Evolutionary conservation across 2,329 filamentous ascomycete genomes (phyloP).

Genomic region (Trichoderma polysporum): DNA sequence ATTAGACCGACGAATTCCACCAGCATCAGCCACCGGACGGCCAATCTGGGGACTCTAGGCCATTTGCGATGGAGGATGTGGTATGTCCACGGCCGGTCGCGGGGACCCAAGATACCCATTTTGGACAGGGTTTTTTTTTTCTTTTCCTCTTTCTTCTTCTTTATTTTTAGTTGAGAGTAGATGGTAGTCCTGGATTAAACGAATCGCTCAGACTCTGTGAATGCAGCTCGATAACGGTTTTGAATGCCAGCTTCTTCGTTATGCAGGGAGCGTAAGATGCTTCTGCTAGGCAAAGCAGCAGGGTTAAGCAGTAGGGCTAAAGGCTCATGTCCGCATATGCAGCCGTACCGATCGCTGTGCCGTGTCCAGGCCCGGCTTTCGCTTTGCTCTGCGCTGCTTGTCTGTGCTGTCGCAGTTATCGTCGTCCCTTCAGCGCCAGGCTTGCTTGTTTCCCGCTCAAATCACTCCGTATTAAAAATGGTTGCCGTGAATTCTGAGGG

Average conservation of each 20-base stretch:
- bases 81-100: slow-evolving; percentile 37
- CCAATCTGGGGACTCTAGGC: slow-evolving; percentile 51
- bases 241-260: neutral
- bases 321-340: slow-evolving; percentile 11
- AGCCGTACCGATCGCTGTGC: neutral
- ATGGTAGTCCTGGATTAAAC: neutral
- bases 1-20: slow-evolving; percentile 66
- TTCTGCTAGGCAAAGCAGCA: neutral
- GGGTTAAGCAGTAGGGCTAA: neutral
- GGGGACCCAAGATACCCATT: slow-evolving; percentile 7
- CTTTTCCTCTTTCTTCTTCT: neutral
- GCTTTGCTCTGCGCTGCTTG: neutral
- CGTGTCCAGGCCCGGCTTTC: neutral
- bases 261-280: slow-evolving; percentile 4
- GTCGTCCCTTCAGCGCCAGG: neutral
- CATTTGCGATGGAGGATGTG: slow-evolving; percentile 59
- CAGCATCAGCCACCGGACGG: slow-evolving; percentile 62
- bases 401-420: neutral
- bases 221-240: neutral
- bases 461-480: neutral
- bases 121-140: neutral
- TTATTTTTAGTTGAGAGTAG: neutral
- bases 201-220: neutral
- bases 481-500: neutral
- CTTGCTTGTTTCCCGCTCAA: neutral